Base-by-base conservation (phyloP, 73 alveolate genomes). In the Paramecium sonneborni region DNA sequence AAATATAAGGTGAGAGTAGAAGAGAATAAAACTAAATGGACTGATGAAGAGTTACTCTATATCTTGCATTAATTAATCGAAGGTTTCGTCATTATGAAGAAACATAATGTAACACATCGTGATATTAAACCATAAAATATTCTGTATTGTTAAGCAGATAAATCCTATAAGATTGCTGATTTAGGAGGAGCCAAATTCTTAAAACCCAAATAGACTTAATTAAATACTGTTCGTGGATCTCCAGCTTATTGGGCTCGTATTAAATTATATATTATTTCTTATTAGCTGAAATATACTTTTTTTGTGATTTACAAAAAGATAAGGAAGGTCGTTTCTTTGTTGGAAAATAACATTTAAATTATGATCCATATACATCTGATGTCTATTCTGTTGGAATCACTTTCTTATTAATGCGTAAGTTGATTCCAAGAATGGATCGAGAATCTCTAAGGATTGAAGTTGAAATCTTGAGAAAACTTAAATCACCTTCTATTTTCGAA, bases 211-310 rank as follows among this genome's bases (percentile, higher is more conserved):
- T 37, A 72, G 32, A 20, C 32, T 6, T 35, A 34, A 72, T 21
- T 72, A 21, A 72, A 72, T 24, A 72, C 86, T 14, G 86, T 72
- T 72, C 38, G 86, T 28, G 86, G 86, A n/a, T 72, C 86, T 21
- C 86, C 86, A 5, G 86, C 86, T 5, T 72, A 72, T 35, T 72
- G 86, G 86, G 86, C 86, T 14, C 86, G 86, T 72, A 72, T 35
- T 72, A 5, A 28, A 35, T 15, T 32, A 20, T 35, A 15, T 5
- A 72, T 34, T 15, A 30, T 67, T 32, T 4, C 2, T 32, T 26
- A 11, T 72, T 72, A 72, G 86, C 86, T 35, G 86, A 72, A 38
- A 72, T 72, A 14, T 72, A 72, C 18, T 72, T 35, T 37, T 72
- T 35, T 72, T 72, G 86, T 18, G 86, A 72, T 34, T 38, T 72